Evolutionary conservation across 495 filamentous ascomycete species (phyloP).

Genomic region (Penicillium samsonianum): DNA sequence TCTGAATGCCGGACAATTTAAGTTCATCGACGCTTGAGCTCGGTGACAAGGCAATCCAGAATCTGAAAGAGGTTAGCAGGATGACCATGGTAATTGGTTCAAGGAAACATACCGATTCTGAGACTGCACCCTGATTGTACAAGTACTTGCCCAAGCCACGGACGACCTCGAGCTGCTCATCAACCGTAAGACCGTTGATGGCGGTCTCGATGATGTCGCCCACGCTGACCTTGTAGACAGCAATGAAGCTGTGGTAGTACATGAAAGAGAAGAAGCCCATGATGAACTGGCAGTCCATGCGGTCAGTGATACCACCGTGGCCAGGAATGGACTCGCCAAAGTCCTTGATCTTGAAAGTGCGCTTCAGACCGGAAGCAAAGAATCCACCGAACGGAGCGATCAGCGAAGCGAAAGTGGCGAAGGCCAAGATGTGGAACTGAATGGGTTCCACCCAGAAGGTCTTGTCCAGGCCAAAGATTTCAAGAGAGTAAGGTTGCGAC

Average conservation of each 20-base stretch:
- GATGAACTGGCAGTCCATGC: slow-evolving; percentile 99
- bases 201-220: slow-evolving; percentile 85
- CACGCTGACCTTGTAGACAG: slow-evolving; percentile 75
- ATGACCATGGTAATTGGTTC: neutral
- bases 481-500: slow-evolving; percentile 72
- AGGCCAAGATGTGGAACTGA: slow-evolving; percentile 89
- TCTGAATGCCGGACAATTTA: slow-evolving; percentile 7
- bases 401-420: slow-evolving; percentile 92
- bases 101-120: slow-evolving; percentile 56
- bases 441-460: slow-evolving; percentile 75
- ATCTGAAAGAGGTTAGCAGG: slow-evolving; percentile 33
- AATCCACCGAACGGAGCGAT: slow-evolving; percentile 99
- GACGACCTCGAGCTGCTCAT: slow-evolving; percentile 89
- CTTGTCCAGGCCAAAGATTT: slow-evolving; percentile 61
- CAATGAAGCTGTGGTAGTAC: slow-evolving; percentile 98
- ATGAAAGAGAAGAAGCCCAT: slow-evolving; percentile 99
- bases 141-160: slow-evolving; percentile 81
- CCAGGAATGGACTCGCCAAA: slow-evolving; percentile 98
- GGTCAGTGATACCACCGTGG: slow-evolving; percentile 97
- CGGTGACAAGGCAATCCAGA: slow-evolving; percentile 44
- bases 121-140: slow-evolving; percentile 75
- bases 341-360: slow-evolving; percentile 99
- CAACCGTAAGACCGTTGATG: slow-evolving; percentile 76
- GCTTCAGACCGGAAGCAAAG: slow-evolving; percentile 96
- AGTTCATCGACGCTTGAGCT: slow-evolving; percentile 44